Base-by-base conservation (phyloP, 148 eudicot genomes). In the Spergularia marina region DNA sequence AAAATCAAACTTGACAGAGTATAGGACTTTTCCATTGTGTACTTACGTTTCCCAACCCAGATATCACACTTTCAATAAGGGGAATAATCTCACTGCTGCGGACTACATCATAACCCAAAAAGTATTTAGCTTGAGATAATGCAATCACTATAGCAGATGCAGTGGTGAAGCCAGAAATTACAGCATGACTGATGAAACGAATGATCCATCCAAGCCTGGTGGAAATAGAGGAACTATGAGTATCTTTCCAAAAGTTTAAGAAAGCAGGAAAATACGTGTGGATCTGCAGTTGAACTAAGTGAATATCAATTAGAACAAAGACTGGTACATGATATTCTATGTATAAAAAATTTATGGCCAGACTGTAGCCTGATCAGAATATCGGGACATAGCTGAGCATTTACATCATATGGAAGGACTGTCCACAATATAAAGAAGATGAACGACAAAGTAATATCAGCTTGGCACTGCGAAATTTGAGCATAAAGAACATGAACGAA, bases 171-270 rank as follows among this genome's bases (percentile, higher is more conserved):
- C 99, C 99, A 81, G 99, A 96, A 81, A 96, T 96, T 75, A 96
- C 98, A 74, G 99, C 92, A 80, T 91, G 99, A 82, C 98, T 96
- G 81, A 96, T 96, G 87, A 96, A 96, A 54, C 99, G 98, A 63
- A 96, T 83, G 59, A 92, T 83, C 99, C 99, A 96, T 73, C 99
- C 99, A 69, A 96, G 96, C 88, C 99, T 96, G 80, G 61, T 68
- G 57, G 75, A 64, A 62, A 76, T 9, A 16, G 34, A 51, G 49
- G 62, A 74, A 36, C 60, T 23, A 66, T 59, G 64, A 72, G 69
- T 59, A 12, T 58, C 66, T 30, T 15, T 20, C 16, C 64, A 69
- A 61, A 59, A 58, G 13, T 14, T 44, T 25, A 21, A 66, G 47
- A 66, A n/a, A 39, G 49, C 40, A 30, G 40, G 36, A 20, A 72